phyloP scores from a whole-genome alignment of 2,329 filamentous ascomycete species.

The Nigrospora oryzae region DNA sequence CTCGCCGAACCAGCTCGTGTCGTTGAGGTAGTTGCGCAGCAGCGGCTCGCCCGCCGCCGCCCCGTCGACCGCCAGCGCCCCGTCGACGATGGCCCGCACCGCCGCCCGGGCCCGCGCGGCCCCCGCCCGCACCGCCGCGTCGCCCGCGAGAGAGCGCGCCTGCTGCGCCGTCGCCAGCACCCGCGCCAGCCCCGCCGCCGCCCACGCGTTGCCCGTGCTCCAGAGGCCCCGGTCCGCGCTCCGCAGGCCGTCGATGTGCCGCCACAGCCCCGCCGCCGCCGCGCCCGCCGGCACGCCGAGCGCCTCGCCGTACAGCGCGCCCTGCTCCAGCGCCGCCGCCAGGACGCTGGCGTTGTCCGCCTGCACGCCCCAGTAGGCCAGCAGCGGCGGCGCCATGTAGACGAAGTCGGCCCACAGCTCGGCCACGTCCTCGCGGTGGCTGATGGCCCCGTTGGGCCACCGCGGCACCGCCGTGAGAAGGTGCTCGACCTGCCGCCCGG shows the following conservation, averaged over 20 bases:
- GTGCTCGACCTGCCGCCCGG: conserved; percentile 28
- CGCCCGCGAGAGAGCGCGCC: conserved; percentile 12
- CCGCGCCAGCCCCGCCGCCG: conserved; percentile 34
- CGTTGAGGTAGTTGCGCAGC: conserved; percentile 36
- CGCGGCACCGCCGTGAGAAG: conserved; percentile 28
- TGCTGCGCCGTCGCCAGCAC: conserved; percentile 32
- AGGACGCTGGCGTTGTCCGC: conserved; percentile 23
- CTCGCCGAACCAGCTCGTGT: conserved; percentile 34
- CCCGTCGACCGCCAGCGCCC: conserved; percentile 20
- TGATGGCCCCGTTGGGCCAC: conserved; percentile 36
- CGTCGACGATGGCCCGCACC: conserved; percentile 16
- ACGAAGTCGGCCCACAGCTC: conserved; percentile 41
- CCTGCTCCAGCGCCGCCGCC: conserved; percentile 28
- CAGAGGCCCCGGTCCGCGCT: conserved; percentile 28
- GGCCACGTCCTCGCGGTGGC: conserved; percentile 29
- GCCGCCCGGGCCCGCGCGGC: conserved; percentile 25
- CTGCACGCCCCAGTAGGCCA: conserved; percentile 35
- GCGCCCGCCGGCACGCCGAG: conserved; percentile 21
- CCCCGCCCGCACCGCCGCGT: conserved; percentile 17
- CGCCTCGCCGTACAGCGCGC: conserved; percentile 29
- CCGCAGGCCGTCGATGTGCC: conserved; percentile 31
- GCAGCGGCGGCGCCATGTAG: conserved; percentile 39
- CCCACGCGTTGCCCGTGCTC: conserved; percentile 41
- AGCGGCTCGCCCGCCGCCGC: conserved; percentile 16
- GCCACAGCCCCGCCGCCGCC: conserved; percentile 24